Base-by-base conservation (phyloP, 1,139 yeast genomes). In the Magnusiomyces tetraspermus region DNA sequence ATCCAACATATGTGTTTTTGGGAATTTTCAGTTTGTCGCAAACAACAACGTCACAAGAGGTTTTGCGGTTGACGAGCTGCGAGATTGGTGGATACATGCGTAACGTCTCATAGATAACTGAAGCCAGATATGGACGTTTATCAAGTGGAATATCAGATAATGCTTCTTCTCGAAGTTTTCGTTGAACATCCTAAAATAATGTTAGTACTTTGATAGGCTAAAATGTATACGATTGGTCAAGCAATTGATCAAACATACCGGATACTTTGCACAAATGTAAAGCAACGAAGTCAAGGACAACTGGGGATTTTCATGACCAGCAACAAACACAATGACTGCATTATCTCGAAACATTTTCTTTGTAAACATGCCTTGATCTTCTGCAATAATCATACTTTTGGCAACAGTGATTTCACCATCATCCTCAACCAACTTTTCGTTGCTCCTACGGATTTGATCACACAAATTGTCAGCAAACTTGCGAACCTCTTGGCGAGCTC, bases 301-400 rank as follows among this genome's bases (percentile, higher is more conserved):
- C 55, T 78, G 79, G 0, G 85, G 85, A 55, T 80, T 80, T 58
- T 80, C 85, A 63, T 80, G 85, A 0, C 85, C 85, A 0, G 85
- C 55, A 47, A 80, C 77, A 66, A 80, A 67, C 2, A 79, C 67
- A 28, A 80, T 80, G 19, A 79, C 76, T n/a, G 79, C 72, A 63
- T 80, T 80, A 60, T 80, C 85, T 1, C 71, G 64, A 55, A 78
- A 72, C 58, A 80, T 83, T 49, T 73, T 70, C 49, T 71, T 67
- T 1, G 75, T 69, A 1, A 80, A 67, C 1, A 57, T 56, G 0
- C 72, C 75, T 3, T 59, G 59, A 3, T 69, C 62, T 43, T 70
- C 64, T 1, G 80, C 79, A 22, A 68, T 60, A 21, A 70, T 63
- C 21, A 79, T 63, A 40, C 67, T 63, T 48, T 65, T 70, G 26